phyloP scores from a whole-genome alignment of 768 basidiomycete species.

The Mycena metata region DNA sequence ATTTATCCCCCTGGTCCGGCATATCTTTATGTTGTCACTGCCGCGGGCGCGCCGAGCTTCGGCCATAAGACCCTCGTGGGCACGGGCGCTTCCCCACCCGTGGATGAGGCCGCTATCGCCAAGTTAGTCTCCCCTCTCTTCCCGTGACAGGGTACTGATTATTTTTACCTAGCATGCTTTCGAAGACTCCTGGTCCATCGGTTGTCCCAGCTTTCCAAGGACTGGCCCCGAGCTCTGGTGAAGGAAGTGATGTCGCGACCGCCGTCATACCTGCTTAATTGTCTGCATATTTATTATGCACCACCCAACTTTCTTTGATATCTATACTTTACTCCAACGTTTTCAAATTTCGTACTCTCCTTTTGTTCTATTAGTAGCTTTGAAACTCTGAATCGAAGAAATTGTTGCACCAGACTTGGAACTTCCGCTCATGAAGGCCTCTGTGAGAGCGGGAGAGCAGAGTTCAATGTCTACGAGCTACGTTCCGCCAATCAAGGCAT shows the following conservation, averaged over 20 bases:
- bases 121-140: conserved; percentile 17
- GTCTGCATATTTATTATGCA: background rate
- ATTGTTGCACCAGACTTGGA: too few relatives aligned
- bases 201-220: conserved; percentile 26
- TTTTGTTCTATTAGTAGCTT: too few relatives aligned
- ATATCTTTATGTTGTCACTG: conserved; percentile 51
- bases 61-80: conserved; percentile 53
- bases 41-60: conserved; percentile 50
- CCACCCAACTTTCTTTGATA: background rate
- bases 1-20: conserved; percentile 59
- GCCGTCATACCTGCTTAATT: conserved; percentile 28
- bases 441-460: too few relatives aligned
- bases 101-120: conserved; percentile 37
- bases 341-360: too few relatives aligned
- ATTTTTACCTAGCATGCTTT: conserved; percentile 24
- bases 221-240: conserved; percentile 28
- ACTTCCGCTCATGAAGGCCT: too few relatives aligned
- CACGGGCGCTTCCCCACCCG: conserved; percentile 53
- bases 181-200: conserved; percentile 16
- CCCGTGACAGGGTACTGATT: too few relatives aligned
- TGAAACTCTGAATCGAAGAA: too few relatives aligned
- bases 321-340: too few relatives aligned
- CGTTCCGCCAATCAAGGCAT: too few relatives aligned
- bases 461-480: too few relatives aligned
- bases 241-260: conserved; percentile 33